These are phyloP conservation scores for Phaseolus coccineus DNA, from an alignment of 331 rosid species.

Conservation along the genomic window DNA sequence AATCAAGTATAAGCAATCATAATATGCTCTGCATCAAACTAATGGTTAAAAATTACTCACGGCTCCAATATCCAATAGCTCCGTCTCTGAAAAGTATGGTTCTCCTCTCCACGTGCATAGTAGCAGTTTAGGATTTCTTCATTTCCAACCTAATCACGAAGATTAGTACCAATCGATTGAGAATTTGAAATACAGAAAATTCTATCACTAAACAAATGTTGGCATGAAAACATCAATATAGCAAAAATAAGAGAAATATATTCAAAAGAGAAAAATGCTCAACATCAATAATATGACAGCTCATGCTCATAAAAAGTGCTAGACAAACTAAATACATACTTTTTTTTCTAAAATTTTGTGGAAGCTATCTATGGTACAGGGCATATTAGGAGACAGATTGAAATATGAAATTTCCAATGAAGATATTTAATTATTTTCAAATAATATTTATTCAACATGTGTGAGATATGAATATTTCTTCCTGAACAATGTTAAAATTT, in stretches of 20 bases:
- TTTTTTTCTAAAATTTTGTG: slow-evolving; percentile 6
- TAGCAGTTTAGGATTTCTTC: slow-evolving; percentile 90
- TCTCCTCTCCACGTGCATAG: slow-evolving; percentile 96
- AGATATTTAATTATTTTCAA: slow-evolving; percentile 10
- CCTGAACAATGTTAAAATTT: slow-evolving; percentile 21
- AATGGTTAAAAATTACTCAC: slow-evolving; percentile 64
- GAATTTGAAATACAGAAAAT: slow-evolving; percentile 28
- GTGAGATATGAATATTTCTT: slow-evolving; percentile 20
- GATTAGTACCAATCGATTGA: slow-evolving; percentile 41
- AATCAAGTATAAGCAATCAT: slow-evolving; percentile 17
- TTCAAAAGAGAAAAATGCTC: slow-evolving; percentile 1
- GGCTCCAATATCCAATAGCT: slow-evolving; percentile 96
- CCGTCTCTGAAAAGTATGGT: slow-evolving; percentile 89
- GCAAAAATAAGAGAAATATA: slow-evolving; percentile 27
- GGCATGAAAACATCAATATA: slow-evolving; percentile 22
- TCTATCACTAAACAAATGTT: slow-evolving; percentile 36
- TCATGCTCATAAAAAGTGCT: slow-evolving; percentile 6
- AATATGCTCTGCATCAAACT: slow-evolving; percentile 33
- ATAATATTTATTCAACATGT: slow-evolving; percentile 20
- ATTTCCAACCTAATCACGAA: slow-evolving; percentile 81
- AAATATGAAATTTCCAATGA: slow-evolving; percentile 28
- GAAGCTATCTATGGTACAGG: slow-evolving; percentile 31
- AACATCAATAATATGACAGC: slow-evolving; percentile 31
- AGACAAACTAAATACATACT: slow-evolving; percentile 10
- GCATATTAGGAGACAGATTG: slow-evolving; percentile 7